Conservation (phyloP, 2,329 filamentous ascomycete species). For the Incumbomyces delicatus region DNA sequence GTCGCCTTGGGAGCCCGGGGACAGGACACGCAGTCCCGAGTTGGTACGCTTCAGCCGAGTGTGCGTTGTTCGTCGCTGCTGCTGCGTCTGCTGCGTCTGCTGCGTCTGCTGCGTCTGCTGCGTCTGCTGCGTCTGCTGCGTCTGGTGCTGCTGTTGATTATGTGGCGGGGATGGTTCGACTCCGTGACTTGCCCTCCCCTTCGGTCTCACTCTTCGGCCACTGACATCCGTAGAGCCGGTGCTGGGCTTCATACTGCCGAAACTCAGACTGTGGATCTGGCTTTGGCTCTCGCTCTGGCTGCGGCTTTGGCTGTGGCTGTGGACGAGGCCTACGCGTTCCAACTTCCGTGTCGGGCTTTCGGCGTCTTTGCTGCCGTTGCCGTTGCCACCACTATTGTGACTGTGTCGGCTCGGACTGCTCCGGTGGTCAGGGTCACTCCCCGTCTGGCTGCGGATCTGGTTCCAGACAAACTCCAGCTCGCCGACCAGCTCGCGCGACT, state of each 20-base stretch:
- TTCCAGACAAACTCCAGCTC: conserved; percentile 8
- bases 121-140: conserved; percentile 1
- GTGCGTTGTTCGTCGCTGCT: conserved; percentile 2
- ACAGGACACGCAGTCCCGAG: conserved; percentile 57
- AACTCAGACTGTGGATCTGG: conserved; percentile 17
- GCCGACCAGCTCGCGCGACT: not conserved
- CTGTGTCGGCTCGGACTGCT: conserved; percentile 11
- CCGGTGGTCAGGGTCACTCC: conserved; percentile 3
- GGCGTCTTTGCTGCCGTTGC: not conserved
- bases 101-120: conserved; percentile 2
- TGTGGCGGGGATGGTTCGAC: conserved; percentile 10
- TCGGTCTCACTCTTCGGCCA: conserved; percentile 2
- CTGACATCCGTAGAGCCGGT: conserved; percentile 33
- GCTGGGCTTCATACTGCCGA: conserved; percentile 28
- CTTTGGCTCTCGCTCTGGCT: conserved; percentile 27
- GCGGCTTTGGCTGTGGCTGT: conserved; percentile 27
- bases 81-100: not conserved
- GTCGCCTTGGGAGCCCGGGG: conserved; percentile 63
- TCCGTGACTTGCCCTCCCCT: not conserved
- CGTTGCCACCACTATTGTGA: not conserved
- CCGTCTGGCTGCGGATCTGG: conserved; percentile 25
- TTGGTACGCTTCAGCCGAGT: conserved; percentile 3
- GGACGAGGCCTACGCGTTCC: conserved; percentile 15
- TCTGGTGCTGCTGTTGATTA: conserved; percentile 2
- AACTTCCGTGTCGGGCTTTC: conserved; percentile 1